Evolutionary conservation across 2,329 filamentous ascomycete species (phyloP), one percentile per base, ranked within the genome.

Genomic region (Fusarium domesticum): DNA sequence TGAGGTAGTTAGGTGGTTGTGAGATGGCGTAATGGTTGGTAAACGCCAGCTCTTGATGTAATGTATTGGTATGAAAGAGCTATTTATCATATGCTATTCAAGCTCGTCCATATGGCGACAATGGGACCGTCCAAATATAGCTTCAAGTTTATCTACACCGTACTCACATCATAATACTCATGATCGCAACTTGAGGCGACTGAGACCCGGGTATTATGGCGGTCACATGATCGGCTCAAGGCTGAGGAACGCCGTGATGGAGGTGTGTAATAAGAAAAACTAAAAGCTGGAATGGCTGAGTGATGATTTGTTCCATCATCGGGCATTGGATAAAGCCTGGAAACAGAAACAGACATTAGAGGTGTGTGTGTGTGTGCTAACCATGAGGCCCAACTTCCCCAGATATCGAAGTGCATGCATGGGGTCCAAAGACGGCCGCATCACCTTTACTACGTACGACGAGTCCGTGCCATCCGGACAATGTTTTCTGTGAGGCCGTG

Each of bases 221-320:
- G 52, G 36, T 53, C 52, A 54, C 52, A 48, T 54, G 52, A 54
- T 54, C 52, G 52, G 52, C 6, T 18, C 8, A 11, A 20, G 6
- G 35, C 18, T 18, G 18, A n/a, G n/a, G n/a, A n/a, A n/a, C n/a
- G n/a, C n/a, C 34, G 34, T 18, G n/a, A 18, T 23, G 23, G 36
- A 31, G 32, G 43, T 45, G 43, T 38, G 38, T n/a, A n/a, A n/a
- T n/a, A n/a, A n/a, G n/a, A n/a, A n/a, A n/a, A n/a, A n/a, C n/a
- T 28, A 12, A 28, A 28, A 8, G 7, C 23, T 12, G 11, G 37
- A 42, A 40, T 42, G 48, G 51, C 51, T 35, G 51, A 48, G 47
- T 45, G 28, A 32, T 18, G 40, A 42, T 8, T 14, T 16, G 31
- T 10, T 23, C 20, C 6, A 10, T 23, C 6, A 6, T 6, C 6